These are phyloP conservation scores for Sphagnum magellanicum DNA, from an alignment of 228 moss, liverwort and hornwort species.

Conservation along the genomic window DNA sequence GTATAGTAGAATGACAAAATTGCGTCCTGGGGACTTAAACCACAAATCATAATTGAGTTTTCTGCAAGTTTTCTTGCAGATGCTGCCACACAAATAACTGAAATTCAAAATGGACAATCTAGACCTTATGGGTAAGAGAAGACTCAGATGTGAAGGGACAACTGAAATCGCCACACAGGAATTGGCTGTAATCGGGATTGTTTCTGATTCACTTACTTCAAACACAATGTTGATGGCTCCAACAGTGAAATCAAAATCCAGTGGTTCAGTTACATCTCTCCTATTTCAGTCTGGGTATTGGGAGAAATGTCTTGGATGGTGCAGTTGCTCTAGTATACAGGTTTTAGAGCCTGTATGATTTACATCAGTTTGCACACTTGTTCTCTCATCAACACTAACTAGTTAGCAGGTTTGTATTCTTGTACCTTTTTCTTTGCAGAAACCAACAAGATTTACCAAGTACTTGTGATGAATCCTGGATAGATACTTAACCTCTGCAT, in stretches of 20 bases:
- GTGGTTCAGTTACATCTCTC: neutral
- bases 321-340: neutral
- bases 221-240: no score
- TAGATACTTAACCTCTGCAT: slow-evolving; percentile 63
- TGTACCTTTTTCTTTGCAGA: slow-evolving; percentile 62
- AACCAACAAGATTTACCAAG: slow-evolving; percentile 63
- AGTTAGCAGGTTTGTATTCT: no score
- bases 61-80: no score
- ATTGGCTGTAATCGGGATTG: no score
- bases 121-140: no score
- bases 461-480: slow-evolving; percentile 60
- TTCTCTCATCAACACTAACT: no score
- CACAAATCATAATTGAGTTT: no score
- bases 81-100: no score
- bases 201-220: no score
- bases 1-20: neutral
- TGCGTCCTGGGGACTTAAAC: neutral
- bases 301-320: neutral
- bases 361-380: neutral
- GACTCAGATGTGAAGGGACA: no score
- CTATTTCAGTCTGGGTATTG: neutral
- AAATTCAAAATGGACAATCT: no score
- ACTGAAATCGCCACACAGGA: no score
- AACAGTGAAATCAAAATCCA: neutral
- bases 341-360: neutral